phyloP scores from a whole-genome alignment of 1,139 yeast species.

The Kurtzmaniella quercitrusa region DNA sequence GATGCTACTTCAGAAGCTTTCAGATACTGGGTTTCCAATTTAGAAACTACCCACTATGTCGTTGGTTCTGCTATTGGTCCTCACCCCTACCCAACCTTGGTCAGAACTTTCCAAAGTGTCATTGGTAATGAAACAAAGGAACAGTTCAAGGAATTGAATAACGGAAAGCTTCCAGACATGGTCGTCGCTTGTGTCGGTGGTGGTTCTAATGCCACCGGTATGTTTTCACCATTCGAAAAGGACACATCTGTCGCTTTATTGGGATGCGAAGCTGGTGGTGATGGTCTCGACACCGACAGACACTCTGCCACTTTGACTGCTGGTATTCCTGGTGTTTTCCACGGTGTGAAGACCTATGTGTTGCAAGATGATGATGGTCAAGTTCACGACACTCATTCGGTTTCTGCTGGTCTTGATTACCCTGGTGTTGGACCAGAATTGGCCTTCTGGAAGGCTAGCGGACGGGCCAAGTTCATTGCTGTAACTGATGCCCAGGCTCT shows the following conservation, averaged over 20 bases:
- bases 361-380: constrained; percentile 92
- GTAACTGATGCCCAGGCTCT: constrained; percentile 94
- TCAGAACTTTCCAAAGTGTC: constrained; percentile 95
- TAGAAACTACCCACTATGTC: constrained; percentile 83
- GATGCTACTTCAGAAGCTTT: constrained; percentile 98
- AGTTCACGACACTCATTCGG: constrained; percentile 95
- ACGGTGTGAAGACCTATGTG: constrained; percentile 93
- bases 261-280: constrained; percentile 99
- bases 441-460: constrained; percentile 90
- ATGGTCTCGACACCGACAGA: constrained; percentile 78
- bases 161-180: constrained; percentile 84
- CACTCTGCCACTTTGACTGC: constrained; percentile 93
- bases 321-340: constrained; percentile 96
- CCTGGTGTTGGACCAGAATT: constrained; percentile 99
- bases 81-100: constrained; percentile 97
- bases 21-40: constrained; percentile 89
- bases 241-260: constrained; percentile 72
- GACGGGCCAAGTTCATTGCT: constrained; percentile 86
- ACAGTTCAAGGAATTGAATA: constrained; percentile 74
- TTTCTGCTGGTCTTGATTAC: constrained; percentile 96
- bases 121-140: constrained; percentile 93
- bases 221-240: constrained; percentile 89
- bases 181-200: constrained; percentile 99
- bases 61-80: constrained; percentile 99
- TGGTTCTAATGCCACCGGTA: constrained; percentile 95